phyloP scores from a whole-genome alignment of 2,329 filamentous ascomycete species.

The Lachnellula arida region DNA sequence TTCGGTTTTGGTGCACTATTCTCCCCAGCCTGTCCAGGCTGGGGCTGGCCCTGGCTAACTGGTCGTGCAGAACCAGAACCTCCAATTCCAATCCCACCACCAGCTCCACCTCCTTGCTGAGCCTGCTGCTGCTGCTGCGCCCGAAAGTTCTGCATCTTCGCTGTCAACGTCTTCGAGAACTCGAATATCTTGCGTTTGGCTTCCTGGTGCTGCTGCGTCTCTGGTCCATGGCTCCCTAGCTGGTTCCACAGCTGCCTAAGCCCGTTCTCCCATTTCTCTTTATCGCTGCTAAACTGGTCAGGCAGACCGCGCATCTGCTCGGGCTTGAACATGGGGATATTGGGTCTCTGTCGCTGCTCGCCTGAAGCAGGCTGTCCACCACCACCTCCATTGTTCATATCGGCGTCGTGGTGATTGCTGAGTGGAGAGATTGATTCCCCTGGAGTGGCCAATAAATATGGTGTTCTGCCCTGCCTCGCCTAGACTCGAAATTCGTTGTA shows the following conservation, averaged over 20 bases:
- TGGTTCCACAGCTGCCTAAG: constrained; percentile 48
- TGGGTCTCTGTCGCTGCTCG: constrained; percentile 21
- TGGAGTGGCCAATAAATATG: too few species aligned
- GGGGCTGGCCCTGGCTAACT: constrained; percentile 11
- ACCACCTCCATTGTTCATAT: constrained; percentile 27
- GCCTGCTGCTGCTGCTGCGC: constrained; percentile 16
- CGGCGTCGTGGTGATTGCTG: constrained; percentile 4
- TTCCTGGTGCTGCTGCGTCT: constrained; percentile 44
- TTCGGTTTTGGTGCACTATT: constrained; percentile 5
- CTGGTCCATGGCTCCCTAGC: constrained; percentile 45
- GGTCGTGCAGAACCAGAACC: constrained; percentile 8
- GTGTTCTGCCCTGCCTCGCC: not conserved
- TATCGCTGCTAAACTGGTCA: constrained; percentile 46
- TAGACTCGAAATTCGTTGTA: too few species aligned
- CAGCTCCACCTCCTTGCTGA: constrained; percentile 5
- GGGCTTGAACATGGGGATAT: constrained; percentile 24
- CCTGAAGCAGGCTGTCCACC: constrained; percentile 22
- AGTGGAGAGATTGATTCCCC: not conserved
- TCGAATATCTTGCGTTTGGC: constrained; percentile 56
- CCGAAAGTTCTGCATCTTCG: constrained; percentile 42
- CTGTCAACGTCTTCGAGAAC: constrained; percentile 53
- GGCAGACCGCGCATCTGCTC: constrained; percentile 32
- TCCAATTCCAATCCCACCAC: too few species aligned
- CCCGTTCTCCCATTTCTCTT: constrained; percentile 54
- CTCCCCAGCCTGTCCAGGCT: constrained; percentile 13